Evolutionary conservation across 768 basidiomycete species (phyloP).

Genomic region (Mycena amicta): DNA sequence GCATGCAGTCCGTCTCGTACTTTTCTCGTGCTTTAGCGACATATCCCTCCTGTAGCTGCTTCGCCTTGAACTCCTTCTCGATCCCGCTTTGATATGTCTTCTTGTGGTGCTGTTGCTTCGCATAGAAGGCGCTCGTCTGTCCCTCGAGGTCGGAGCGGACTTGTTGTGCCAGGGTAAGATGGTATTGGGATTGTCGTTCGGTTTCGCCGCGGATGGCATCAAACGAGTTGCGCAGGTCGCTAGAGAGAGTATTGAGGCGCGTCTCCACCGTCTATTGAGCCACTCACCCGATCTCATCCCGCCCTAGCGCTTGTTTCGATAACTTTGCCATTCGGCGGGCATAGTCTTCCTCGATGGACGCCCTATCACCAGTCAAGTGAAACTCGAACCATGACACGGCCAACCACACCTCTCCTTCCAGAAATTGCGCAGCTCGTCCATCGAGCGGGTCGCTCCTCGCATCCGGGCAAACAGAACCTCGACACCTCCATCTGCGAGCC

Average conservation of each 20-base stretch:
- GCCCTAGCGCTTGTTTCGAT: slow-evolving; percentile 73
- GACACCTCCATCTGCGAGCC: slow-evolving; percentile 80
- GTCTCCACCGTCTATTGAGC: slow-evolving; percentile 26
- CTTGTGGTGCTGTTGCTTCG: slow-evolving; percentile 70
- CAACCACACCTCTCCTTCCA: slow-evolving; percentile 89
- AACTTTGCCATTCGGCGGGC: slow-evolving; percentile 82
- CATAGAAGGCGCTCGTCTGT: slow-evolving; percentile 58
- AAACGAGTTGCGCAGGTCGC: slow-evolving; percentile 79
- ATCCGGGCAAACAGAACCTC: slow-evolving; percentile 90
- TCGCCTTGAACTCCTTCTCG: slow-evolving; percentile 90
- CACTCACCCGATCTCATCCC: slow-evolving; percentile 92
- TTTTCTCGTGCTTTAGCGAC: slow-evolving; percentile 90
- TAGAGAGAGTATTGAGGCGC: slow-evolving; percentile 40
- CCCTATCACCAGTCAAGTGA: slow-evolving; percentile 47
- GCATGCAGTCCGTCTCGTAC: slow-evolving; percentile 89
- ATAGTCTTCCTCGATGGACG: slow-evolving; percentile 93
- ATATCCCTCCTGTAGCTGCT: slow-evolving; percentile 83
- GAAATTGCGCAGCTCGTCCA: slow-evolving; percentile 84
- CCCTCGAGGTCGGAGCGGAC: slow-evolving; percentile 77
- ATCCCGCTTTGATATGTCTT: slow-evolving; percentile 72
- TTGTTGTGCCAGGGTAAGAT: slow-evolving; percentile 73
- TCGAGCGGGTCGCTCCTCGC: slow-evolving; percentile 81
- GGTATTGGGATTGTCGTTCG: slow-evolving; percentile 75
- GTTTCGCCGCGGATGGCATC: slow-evolving; percentile 84
- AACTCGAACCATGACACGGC: slow-evolving; percentile 8